Base-by-base conservation (phyloP, 176 grass and related monocot species). In the Puya raimondii region DNA sequence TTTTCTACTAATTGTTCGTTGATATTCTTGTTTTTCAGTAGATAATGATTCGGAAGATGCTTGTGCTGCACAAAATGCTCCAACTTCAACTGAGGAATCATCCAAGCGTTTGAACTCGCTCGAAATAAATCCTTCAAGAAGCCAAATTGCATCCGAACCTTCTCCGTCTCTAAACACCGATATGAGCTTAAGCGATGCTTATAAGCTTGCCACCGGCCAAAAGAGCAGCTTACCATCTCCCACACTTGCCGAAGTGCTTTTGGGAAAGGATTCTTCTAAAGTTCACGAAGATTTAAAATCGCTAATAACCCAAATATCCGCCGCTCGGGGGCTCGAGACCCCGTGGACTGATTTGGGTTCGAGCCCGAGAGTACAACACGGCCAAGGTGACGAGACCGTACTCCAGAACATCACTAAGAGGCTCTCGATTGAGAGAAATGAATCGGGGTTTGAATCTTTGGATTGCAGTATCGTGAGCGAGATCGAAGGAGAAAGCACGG, bases 401-500 rank as follows among this genome's bases (percentile, higher is more conserved):
- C 80, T 92, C 50, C 83, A 86, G 76, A 82, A 88, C 81, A 91
- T 96, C 65, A 92, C 89, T 14, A 87, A 80, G 23, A 85, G 74
- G 63, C 80, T 96, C 68, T 94, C 90, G 5, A 67, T 94, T 1
- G 86, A 89, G 74, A 84, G 90, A 83, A 84, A 86, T 79, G 63
- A 66, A 64, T 96, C 89, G 47, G 82, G 88, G 48, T 63, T 96
- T 67, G 93, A 92, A 59, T 92, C 93, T 0, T 70, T 89, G 67
- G 93, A 96, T 0, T 79, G 75, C 71, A 88, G 90, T 75, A 79
- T 90, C 72, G 64, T 96, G 42, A 88, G 92, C 71, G 92, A 96
- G 61, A 82, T 92, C 52, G 85, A 91, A 85, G 92, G 88, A 64
- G 92, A 96, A 78, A 82, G 50, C 25, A 23, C 75, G 49, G 76